These are phyloP conservation scores for Coniochaeta ligniaria DNA, from an alignment of 2,329 filamentous ascomycete genomes.

Conservation along the genomic window DNA sequence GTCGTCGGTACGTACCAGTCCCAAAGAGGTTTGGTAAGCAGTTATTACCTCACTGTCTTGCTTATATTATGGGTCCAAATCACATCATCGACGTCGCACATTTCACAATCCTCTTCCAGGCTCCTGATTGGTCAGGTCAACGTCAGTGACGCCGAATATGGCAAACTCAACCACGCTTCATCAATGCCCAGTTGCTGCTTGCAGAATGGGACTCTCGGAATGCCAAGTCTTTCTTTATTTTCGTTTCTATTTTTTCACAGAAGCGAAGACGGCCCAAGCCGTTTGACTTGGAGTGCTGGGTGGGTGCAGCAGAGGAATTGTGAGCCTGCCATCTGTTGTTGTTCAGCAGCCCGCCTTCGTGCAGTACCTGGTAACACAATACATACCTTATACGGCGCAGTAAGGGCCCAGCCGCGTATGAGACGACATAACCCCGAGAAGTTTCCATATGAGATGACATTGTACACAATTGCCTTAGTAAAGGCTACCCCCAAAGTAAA, in stretches of 20 bases:
- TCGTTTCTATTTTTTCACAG: neutral
- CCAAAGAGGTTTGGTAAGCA: neutral
- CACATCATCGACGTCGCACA: neutral
- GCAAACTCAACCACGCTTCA: neutral
- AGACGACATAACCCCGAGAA: no score
- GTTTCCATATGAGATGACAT: no score
- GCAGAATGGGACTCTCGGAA: neutral
- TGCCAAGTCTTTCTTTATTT: neutral
- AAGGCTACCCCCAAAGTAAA: neutral
- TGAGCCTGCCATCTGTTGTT: no score
- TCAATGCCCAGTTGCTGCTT: neutral
- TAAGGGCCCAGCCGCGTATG: no score
- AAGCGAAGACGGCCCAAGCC: neutral
- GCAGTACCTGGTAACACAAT: no score
- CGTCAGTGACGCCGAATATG: neutral
- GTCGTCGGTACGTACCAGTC: no score
- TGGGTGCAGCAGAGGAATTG: no score
- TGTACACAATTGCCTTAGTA: neutral
- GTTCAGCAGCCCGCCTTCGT: no score
- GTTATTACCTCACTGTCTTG: neutral
- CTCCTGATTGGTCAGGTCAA: neutral
- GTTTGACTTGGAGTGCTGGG: no score
- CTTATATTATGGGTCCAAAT: neutral
- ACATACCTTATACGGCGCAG: no score
- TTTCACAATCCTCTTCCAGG: neutral